Conservation (phyloP, 345 rosid species). For the Hibiscus mutabilis region DNA sequence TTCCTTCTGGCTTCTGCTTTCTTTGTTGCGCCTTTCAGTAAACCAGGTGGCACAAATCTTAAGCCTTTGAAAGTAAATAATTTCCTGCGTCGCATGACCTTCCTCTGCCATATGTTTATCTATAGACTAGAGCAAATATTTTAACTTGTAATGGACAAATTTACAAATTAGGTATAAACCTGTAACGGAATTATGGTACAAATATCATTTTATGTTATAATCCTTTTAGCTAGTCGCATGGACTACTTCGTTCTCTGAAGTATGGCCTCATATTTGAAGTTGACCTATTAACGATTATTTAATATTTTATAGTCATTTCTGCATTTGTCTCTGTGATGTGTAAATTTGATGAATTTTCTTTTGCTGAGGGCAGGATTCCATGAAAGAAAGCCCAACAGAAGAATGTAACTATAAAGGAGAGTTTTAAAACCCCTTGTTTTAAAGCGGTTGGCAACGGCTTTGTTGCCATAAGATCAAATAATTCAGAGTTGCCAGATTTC, state of each 20-base stretch:
- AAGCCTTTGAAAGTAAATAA: background rate
- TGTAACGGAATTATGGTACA: background rate
- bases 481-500: conserved; percentile 47
- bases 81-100: background rate
- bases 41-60: background rate
- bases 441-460: conserved; percentile 58
- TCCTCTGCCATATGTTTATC: background rate
- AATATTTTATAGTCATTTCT: background rate
- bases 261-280: background rate
- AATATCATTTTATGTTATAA: background rate
- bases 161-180: background rate
- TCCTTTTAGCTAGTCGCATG: background rate
- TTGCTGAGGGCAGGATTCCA: conserved; percentile 27
- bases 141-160: background rate
- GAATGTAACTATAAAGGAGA: conserved; percentile 40
- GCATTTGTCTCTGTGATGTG: background rate
- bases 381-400: conserved; percentile 34
- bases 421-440: conserved; percentile 52
- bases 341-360: conserved; percentile 2
- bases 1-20: background rate
- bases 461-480: conserved; percentile 70
- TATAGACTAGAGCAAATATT: background rate
- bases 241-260: background rate
- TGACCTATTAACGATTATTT: background rate
- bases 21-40: background rate